These are phyloP conservation scores for Isatis tinctoria DNA, from an alignment of 345 rosid species.

Conservation along the genomic window DNA sequence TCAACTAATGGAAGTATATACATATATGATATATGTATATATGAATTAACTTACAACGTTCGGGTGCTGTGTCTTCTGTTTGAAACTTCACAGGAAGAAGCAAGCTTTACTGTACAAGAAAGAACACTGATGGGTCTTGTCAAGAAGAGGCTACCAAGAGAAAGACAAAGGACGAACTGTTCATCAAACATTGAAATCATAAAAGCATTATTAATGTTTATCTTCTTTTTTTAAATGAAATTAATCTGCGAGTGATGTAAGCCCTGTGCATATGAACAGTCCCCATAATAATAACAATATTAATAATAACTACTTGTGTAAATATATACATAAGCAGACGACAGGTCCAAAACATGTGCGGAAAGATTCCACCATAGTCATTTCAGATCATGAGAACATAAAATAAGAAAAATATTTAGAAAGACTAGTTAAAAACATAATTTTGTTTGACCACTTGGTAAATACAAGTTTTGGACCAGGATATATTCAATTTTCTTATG, in stretches of 20 bases:
- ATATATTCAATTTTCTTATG: not conserved
- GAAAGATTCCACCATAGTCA: slow-evolving; percentile 32
- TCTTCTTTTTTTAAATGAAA: not conserved
- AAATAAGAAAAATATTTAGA: slow-evolving; percentile 5
- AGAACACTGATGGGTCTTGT: slow-evolving; percentile 35
- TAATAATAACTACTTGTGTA: slow-evolving; percentile 15
- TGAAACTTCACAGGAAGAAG: slow-evolving; percentile 19
- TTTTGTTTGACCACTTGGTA: slow-evolving; percentile 20
- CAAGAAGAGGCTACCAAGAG: slow-evolving; percentile 30
- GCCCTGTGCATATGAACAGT: slow-evolving; percentile 36
- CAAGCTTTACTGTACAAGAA: slow-evolving; percentile 25
- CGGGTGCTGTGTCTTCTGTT: not conserved
- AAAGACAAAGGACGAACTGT: slow-evolving; percentile 34
- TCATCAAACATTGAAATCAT: slow-evolving; percentile 35
- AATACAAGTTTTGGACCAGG: slow-evolving; percentile 18
- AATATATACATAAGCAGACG: slow-evolving; percentile 12
- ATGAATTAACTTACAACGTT: slow-evolving; percentile 11
- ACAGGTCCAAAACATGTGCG: slow-evolving; percentile 26
- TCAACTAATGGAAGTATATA: not conserved
- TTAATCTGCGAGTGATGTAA: slow-evolving; percentile 26
- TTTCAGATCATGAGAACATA: slow-evolving; percentile 14
- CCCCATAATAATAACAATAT: not conserved
- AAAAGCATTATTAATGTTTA: slow-evolving; percentile 4
- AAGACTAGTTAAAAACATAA: slow-evolving; percentile 7
- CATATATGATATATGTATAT: not conserved